Conservation (phyloP, 1,139 yeast species). For the Kurtzmaniella quercitrusa region DNA sequence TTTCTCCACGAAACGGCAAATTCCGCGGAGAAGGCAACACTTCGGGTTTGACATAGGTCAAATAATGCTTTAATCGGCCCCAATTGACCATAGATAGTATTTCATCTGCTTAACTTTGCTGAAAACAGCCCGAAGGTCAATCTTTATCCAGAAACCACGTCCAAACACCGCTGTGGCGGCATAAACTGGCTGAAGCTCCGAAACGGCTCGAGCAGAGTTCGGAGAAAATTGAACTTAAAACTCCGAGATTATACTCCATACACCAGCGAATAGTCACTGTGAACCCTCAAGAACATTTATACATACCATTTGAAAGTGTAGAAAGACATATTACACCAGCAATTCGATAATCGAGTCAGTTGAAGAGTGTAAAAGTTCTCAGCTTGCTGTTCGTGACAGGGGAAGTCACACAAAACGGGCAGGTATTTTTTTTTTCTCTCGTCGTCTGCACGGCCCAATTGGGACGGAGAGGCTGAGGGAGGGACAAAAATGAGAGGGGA, state of each 20-base stretch:
- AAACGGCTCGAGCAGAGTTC: too few relatives aligned
- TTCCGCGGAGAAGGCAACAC: not conserved
- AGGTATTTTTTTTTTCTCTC: not conserved
- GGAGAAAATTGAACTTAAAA: too few relatives aligned
- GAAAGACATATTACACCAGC: slow-evolving; percentile 6
- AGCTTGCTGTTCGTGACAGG: slow-evolving; percentile 1
- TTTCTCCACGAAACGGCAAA: not conserved
- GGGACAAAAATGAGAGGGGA: not conserved
- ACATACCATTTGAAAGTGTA: slow-evolving; percentile 10
- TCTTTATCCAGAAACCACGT: not conserved
- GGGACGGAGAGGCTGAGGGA: not conserved
- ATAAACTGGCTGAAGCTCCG: too few relatives aligned
- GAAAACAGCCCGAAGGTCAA: not conserved
- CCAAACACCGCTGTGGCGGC: too few relatives aligned
- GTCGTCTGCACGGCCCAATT: not conserved
- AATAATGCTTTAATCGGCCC: not conserved
- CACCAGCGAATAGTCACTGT: not conserved
- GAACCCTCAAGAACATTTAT: not conserved
- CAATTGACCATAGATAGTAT: not conserved
- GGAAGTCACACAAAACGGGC: slow-evolving; percentile 4
- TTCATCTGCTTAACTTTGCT: not conserved
- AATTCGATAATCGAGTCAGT: not conserved
- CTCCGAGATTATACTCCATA: not conserved
- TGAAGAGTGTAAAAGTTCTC: not conserved
- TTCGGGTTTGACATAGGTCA: too few relatives aligned